Evolutionary conservation across 441 rosid species (phyloP).

Genomic region (Gossypium davidsonii): DNA sequence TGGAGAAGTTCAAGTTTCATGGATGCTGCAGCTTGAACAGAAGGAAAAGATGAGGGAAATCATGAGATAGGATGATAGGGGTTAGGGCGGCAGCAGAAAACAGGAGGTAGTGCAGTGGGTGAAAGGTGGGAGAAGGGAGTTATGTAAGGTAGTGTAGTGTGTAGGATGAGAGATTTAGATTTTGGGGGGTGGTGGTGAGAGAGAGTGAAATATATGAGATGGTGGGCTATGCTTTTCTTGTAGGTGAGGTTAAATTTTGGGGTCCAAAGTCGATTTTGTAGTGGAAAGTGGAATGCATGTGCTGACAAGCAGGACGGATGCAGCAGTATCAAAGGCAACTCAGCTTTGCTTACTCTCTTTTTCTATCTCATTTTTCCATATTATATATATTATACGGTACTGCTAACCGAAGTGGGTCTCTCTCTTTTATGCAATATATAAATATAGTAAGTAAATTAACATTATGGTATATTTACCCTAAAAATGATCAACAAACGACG

Average conservation of each 20-base stretch:
- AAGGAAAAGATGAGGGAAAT: slow-evolving; percentile 12
- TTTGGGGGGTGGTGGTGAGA: slow-evolving; percentile 4
- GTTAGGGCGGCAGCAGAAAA: no score
- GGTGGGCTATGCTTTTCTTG: slow-evolving; percentile 52
- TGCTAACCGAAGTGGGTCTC: slow-evolving; percentile 45
- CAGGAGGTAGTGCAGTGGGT: background rate
- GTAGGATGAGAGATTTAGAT: background rate
- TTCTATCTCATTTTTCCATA: slow-evolving; percentile 22
- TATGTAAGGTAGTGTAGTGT: background rate
- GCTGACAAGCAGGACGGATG: slow-evolving; percentile 61
- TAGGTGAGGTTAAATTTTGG: slow-evolving; percentile 44
- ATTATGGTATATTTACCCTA: background rate
- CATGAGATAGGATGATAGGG: background rate
- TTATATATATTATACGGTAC: background rate
- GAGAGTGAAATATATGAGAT: slow-evolving; percentile 28
- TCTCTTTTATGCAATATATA: slow-evolving; percentile 37
- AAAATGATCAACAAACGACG: background rate
- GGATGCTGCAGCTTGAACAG: slow-evolving; percentile 15
- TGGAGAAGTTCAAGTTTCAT: slow-evolving; percentile 19
- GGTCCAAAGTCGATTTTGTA: slow-evolving; percentile 76
- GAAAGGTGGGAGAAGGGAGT: background rate
- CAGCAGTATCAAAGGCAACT: slow-evolving; percentile 63
- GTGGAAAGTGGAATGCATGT: slow-evolving; percentile 96
- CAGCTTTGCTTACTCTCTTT: slow-evolving; percentile 53
- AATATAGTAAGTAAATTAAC: background rate